Percentiles rank a stretch among this genome's conserved stretches.
phyloP scores from a whole-genome alignment of 306 rosid species.

The Hippophae rhamnoides region DNA sequence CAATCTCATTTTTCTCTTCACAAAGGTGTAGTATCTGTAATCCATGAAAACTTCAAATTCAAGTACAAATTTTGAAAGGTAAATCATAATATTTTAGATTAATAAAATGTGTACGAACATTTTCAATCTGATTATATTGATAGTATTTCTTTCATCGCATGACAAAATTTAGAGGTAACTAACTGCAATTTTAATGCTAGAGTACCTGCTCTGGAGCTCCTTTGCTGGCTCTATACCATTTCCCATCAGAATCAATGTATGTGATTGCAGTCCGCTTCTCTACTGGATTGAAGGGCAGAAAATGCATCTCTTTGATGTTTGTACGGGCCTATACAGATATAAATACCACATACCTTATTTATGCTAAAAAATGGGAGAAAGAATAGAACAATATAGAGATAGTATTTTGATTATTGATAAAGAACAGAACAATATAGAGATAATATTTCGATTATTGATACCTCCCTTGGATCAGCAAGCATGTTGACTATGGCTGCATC shows the following conservation, averaged over 20 bases:
- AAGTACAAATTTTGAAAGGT: conserved; percentile 10
- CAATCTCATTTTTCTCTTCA: conserved; percentile 53
- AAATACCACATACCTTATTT: neutral
- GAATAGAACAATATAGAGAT: conserved; percentile 7
- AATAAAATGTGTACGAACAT: neutral
- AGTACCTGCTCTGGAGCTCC: conserved; percentile 92
- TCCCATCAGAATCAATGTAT: conserved; percentile 55
- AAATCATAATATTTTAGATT: conserved; percentile 6
- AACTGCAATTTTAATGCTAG: too few species aligned
- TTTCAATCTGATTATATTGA: neutral
- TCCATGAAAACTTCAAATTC: conserved; percentile 6
- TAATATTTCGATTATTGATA: conserved; percentile 10
- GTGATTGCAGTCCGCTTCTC: conserved; percentile 89
- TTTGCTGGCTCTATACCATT: conserved; percentile 69
- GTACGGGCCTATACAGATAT: conserved; percentile 49
- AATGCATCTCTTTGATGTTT: conserved; percentile 69
- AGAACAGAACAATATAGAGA: neutral
- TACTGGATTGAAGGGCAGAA: conserved; percentile 83
- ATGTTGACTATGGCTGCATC: conserved; percentile 68
- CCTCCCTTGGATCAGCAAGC: conserved; percentile 90
- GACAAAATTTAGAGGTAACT: neutral
- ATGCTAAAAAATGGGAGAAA: conserved; percentile 10
- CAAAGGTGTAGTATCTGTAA: conserved; percentile 61
- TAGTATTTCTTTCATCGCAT: neutral
- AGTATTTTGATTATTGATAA: conserved; percentile 8